A percentile compares a stretch with the other conserved stretches of the same genome.
phyloP scores from a whole-genome alignment of 495 filamentous ascomycete genomes.

The Penicillium lagena region DNA sequence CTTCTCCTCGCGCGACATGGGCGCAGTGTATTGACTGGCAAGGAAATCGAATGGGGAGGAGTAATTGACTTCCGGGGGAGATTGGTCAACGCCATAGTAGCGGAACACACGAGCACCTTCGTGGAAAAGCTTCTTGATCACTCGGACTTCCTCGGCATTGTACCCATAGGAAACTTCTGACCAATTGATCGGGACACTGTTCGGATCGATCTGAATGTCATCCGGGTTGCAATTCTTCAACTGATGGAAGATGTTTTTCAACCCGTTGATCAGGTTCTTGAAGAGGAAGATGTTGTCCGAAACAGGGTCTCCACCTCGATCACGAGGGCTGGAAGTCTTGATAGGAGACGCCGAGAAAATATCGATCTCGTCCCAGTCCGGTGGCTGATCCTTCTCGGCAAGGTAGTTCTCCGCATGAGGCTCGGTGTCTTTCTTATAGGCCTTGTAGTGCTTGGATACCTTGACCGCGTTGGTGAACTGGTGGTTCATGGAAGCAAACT shows the following conservation, averaged over 20 bases:
- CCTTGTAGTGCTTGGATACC: constrained; percentile 69
- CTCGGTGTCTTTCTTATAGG: constrained; percentile 52
- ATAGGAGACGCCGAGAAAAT: constrained; percentile 96
- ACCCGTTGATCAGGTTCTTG: constrained; percentile 93
- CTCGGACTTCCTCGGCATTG: constrained; percentile 92
- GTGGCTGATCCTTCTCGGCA: constrained; percentile 69
- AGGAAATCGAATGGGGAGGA: constrained; percentile 81
- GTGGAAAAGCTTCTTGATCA: constrained; percentile 95
- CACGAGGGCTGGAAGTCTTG: constrained; percentile 87
- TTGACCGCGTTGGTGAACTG: constrained; percentile 94
- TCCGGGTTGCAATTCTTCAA: constrained; percentile 83
- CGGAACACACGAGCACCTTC: constrained; percentile 93
- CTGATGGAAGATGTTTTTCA: constrained; percentile 96
- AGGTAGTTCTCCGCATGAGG: constrained; percentile 68
- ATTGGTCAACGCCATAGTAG: constrained; percentile 88
- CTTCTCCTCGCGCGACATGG: constrained; percentile 92
- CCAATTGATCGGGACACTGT: constrained; percentile 84
- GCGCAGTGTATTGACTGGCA: constrained; percentile 86
- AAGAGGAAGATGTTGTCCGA: constrained; percentile 97
- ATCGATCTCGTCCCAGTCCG: constrained; percentile 96
- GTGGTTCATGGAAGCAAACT: constrained; percentile 96
- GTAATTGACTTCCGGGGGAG: constrained; percentile 64
- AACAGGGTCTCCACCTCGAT: constrained; percentile 87
- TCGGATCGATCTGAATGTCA: constrained; percentile 57
- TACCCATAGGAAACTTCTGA: constrained; percentile 93